A percentile compares a stretch with the other conserved stretches of the same genome.
Evolutionary conservation across 108 stramenopile species (phyloP).

Genomic region (Epithemia pelagica): DNA sequence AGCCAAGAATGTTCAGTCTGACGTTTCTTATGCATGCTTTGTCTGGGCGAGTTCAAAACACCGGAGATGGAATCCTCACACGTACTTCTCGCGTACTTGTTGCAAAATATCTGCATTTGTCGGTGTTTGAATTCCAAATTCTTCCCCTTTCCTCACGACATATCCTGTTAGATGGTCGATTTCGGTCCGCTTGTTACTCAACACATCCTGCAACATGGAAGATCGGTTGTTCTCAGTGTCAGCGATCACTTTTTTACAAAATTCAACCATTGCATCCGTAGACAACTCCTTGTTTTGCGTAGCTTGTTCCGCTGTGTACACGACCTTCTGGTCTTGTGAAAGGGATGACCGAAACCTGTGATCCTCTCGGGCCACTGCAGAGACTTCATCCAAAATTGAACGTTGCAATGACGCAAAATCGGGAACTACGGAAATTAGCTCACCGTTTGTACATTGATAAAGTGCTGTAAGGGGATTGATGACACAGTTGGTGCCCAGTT

Average conservation of each 20-base stretch:
- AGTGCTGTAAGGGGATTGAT: conserved; percentile 67
- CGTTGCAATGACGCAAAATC: not conserved
- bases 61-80: too few species aligned
- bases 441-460: conserved; percentile 34
- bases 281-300: not conserved
- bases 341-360: too few species aligned
- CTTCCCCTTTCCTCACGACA: conserved; percentile 43
- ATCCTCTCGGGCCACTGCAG: not conserved
- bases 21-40: too few species aligned
- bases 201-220: conserved; percentile 71
- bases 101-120: conserved; percentile 20
- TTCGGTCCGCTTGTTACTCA: conserved; percentile 41
- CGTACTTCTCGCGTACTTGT: too few species aligned
- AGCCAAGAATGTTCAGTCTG: too few species aligned
- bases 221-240: conserved; percentile 64
- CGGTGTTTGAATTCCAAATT: conserved; percentile 41
- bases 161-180: conserved; percentile 75
- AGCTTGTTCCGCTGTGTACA: not conserved
- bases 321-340: not conserved
- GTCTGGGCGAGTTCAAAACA: too few species aligned
- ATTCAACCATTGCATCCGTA: conserved; percentile 17
- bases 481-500: conserved; percentile 70
- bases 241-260: conserved; percentile 49
- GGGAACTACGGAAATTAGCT: conserved; percentile 8
- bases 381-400: not conserved